Percentiles rank a stretch among this genome's conserved stretches.
Evolutionary conservation across 2,329 filamentous ascomycete species (phyloP).

Genomic region (Colletotrichum kahawae): DNA sequence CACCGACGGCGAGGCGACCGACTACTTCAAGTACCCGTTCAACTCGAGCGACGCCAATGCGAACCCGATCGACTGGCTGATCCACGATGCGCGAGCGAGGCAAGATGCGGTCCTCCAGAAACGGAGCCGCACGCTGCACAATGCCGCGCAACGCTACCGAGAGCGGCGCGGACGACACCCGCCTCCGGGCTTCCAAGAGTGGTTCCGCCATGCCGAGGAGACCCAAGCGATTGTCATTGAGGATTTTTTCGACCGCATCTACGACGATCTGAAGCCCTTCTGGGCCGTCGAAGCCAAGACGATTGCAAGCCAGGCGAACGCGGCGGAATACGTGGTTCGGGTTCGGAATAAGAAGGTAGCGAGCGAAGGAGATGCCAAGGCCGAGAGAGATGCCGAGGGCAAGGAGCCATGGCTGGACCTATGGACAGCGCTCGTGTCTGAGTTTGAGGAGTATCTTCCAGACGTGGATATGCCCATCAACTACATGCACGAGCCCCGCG

Average conservation of each 20-base stretch:
- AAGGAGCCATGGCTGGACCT: conserved; percentile 50
- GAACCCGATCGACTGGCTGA: conserved; percentile 58
- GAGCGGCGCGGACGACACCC: conserved; percentile 62
- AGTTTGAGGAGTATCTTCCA: conserved; percentile 59
- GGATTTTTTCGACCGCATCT: conserved; percentile 69
- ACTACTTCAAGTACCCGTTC: conserved; percentile 23
- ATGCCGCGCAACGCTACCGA: conserved; percentile 62
- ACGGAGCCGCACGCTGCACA: conserved; percentile 52
- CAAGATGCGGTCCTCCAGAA: conserved; percentile 47
- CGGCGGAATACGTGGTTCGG: conserved; percentile 50
- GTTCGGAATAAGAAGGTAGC: conserved; percentile 51
- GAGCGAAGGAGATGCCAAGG: conserved; percentile 41
- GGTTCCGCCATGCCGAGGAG: conserved; percentile 59
- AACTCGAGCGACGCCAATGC: conserved; percentile 27
- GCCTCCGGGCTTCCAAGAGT: conserved; percentile 67
- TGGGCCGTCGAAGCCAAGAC: conserved; percentile 58
- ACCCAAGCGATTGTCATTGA: conserved; percentile 63
- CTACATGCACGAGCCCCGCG: conserved; percentile 65
- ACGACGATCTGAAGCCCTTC: conserved; percentile 65
- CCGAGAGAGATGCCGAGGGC: conserved; percentile 32
- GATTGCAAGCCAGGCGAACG: conserved; percentile 41
- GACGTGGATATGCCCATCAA: conserved; percentile 74
- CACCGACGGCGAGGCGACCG: conserved; percentile 16
- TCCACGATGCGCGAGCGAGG: conserved; percentile 47
- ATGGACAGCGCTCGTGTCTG: conserved; percentile 54